Evolutionary conservation across 768 basidiomycete species (phyloP), one percentile per base, ranked within the genome.

Genomic region (Suillus hirtellus): DNA sequence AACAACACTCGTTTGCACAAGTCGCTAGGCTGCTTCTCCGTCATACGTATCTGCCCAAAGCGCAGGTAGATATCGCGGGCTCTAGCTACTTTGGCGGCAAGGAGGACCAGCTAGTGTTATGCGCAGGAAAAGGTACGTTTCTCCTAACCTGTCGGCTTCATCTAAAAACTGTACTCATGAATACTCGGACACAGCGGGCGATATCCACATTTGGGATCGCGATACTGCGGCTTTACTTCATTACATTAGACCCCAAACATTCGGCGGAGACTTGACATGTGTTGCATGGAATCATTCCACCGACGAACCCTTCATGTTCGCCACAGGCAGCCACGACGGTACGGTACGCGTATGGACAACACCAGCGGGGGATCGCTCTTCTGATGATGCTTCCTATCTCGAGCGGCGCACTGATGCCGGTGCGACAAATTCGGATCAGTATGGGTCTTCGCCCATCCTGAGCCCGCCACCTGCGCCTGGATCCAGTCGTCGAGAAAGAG

Each of bases 201-300:
- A 92, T 68, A 87, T 94, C 15, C 88, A 91, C 70, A 90, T 93
- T 14, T 94, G 92, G 92, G 92, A 94, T 69, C 85, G 87, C 64
- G 90, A 93, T 75, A 89, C 89, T 12, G 92, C 84, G 6, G 81
- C 85, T 9, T 77, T 92, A 1, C 78, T 94, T 3, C 90, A 92
- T 65, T 83, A 87, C 65, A 81, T 94, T 67, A 85, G 83, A 15
- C 82, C 86, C 35, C 88, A 87, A 70, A 78, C 77, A 12, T 81
- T 84, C 37, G 82, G 85, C 2, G 89, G 88, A 31, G 90, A 92
- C 70, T 70, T 93, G 63, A 93, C 92, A 10, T 90, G 89, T 65
- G 84, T 93, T 46, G 89, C 89, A 15, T 93, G 92, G 90, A 93
- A 91, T 70, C 84, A 83, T 63, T 82, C 82, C 2, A 81, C 82